phyloP scores from a whole-genome alignment of 2,329 filamentous ascomycete genomes.

The Trichoderma koningiopsis region DNA sequence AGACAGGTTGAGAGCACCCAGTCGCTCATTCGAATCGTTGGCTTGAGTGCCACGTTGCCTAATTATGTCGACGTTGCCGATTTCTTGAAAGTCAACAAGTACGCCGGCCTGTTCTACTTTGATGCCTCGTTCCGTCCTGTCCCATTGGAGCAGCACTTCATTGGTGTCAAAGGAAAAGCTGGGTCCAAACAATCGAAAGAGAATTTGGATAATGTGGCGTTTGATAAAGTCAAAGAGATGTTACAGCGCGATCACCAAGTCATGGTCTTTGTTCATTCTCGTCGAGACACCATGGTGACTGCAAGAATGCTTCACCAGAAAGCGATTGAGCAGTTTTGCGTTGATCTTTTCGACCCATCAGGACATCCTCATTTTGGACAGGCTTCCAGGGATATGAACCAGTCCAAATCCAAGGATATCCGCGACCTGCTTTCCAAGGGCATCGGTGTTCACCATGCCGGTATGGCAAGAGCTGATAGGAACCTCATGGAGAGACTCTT shows the following conservation, averaged over 20 bases:
- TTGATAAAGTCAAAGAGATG: constrained; percentile 95
- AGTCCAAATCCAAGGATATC: constrained; percentile 81
- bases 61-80: constrained; percentile 97
- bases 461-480: constrained; percentile 90
- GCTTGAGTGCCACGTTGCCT: constrained; percentile 90
- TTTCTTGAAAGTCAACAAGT: constrained; percentile 93
- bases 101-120: constrained; percentile 94
- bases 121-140: constrained; percentile 95
- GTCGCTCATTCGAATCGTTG: constrained; percentile 93
- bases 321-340: constrained; percentile 76
- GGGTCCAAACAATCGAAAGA: constrained; percentile 80
- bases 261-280: constrained; percentile 98
- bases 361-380: constrained; percentile 77
- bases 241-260: constrained; percentile 89
- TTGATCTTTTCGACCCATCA: constrained; percentile 81
- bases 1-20: constrained; percentile 97
- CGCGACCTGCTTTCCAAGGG: constrained; percentile 88
- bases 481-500: constrained; percentile 97
- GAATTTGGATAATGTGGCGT: constrained; percentile 83
- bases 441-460: constrained; percentile 92
- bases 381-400: constrained; percentile 81
- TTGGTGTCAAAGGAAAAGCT: constrained; percentile 91
- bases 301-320: constrained; percentile 85
- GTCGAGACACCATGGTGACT: constrained; percentile 89
- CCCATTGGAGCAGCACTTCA: constrained; percentile 94